A percentile compares a stretch with the other conserved stretches of the same genome.
Conservation (phyloP, 495 filamentous ascomycete species). For the Bombardia bombarda region DNA sequence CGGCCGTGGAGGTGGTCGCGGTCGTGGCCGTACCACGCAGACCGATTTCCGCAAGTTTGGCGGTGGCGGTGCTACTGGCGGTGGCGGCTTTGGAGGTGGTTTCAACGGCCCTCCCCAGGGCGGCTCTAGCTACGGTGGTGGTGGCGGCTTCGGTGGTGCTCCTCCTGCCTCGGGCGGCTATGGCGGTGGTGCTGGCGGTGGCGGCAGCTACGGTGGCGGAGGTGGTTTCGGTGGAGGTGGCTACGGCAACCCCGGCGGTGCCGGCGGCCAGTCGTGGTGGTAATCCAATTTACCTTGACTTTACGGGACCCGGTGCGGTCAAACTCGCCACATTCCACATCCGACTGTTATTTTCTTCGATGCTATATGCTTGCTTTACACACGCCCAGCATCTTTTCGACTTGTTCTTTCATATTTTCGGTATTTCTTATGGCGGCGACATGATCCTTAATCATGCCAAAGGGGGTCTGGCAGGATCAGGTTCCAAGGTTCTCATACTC, state of each 20-base stretch:
- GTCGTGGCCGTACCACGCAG: constrained; percentile 59
- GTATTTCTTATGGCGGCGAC: constrained; percentile 23
- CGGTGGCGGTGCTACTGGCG: constrained; percentile 48
- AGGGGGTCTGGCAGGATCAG: constrained; percentile 16
- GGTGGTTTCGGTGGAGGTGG: constrained; percentile 45
- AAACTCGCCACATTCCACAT: too few relatives aligned
- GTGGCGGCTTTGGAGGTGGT: constrained; percentile 44
- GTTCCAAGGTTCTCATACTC: constrained; percentile 14
- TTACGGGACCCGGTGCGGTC: not conserved
- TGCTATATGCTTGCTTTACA: too few relatives aligned
- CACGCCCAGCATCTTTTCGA: constrained; percentile 3
- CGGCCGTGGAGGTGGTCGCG: constrained; percentile 59
- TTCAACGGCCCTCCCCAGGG: constrained; percentile 37
- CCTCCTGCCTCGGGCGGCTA: constrained; percentile 35
- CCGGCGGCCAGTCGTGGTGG: constrained; percentile 89
- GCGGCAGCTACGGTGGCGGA: constrained; percentile 58
- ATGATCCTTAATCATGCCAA: constrained; percentile 17
- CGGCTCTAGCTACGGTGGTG: constrained; percentile 69
- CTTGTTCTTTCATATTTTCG: constrained; percentile 12
- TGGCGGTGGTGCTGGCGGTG: constrained; percentile 26
- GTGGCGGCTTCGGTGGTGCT: constrained; percentile 48
- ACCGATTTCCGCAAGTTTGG: constrained; percentile 85
- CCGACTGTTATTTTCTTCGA: too few relatives aligned
- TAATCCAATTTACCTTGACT: constrained; percentile 37
- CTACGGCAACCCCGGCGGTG: constrained; percentile 73